A percentile compares a stretch with the other conserved stretches of the same genome.
Conservation (phyloP, 1,284 basidiomycete genomes). For the Hortiboletus rubellus region DNA sequence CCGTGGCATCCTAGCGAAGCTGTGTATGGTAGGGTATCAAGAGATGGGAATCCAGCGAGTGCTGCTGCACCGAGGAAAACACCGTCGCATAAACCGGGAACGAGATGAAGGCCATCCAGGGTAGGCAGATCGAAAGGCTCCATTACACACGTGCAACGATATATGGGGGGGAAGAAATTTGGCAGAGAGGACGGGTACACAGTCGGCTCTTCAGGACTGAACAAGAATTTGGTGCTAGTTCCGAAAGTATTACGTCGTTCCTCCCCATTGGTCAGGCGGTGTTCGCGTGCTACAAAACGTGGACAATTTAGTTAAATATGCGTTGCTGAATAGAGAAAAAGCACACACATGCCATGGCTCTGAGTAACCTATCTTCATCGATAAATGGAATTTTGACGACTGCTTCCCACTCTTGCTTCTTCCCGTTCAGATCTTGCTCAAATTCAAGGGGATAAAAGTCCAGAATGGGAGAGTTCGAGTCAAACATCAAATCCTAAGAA, state of each 20-base stretch:
- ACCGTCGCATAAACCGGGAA: slow-evolving; percentile 87
- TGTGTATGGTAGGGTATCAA: slow-evolving; percentile 85
- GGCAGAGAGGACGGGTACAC: slow-evolving; percentile 89
- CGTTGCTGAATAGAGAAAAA: slow-evolving; percentile 23
- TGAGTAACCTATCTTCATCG: slow-evolving; percentile 76
- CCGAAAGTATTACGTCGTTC: slow-evolving; percentile 76
- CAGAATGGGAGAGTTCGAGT: slow-evolving; percentile 83
- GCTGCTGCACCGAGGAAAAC: slow-evolving; percentile 86
- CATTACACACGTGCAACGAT: slow-evolving; percentile 78
- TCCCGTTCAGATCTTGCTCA: slow-evolving; percentile 94
- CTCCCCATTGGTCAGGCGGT: slow-evolving; percentile 79
- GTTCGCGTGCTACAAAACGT: slow-evolving; percentile 60
- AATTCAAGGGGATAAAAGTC: slow-evolving; percentile 95
- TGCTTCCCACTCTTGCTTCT: slow-evolving; percentile 99
- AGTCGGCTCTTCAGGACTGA: slow-evolving; percentile 62
- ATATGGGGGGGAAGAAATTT: slow-evolving; percentile 92
- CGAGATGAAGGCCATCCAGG: slow-evolving; percentile 82
- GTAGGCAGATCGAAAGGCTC: slow-evolving; percentile 86
- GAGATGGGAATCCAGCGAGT: slow-evolving; percentile 93
- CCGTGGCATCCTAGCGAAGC: slow-evolving; percentile 81
- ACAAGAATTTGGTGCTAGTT: slow-evolving; percentile 78
- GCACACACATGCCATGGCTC: slow-evolving; percentile 72
- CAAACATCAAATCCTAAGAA: slow-evolving; percentile 83
- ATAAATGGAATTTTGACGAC: slow-evolving; percentile 99
- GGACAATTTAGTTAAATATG: neutral